A percentile compares a stretch with the other conserved stretches of the same genome.
phyloP scores from a whole-genome alignment of 345 rosid species.

The Hibiscus mutabilis region DNA sequence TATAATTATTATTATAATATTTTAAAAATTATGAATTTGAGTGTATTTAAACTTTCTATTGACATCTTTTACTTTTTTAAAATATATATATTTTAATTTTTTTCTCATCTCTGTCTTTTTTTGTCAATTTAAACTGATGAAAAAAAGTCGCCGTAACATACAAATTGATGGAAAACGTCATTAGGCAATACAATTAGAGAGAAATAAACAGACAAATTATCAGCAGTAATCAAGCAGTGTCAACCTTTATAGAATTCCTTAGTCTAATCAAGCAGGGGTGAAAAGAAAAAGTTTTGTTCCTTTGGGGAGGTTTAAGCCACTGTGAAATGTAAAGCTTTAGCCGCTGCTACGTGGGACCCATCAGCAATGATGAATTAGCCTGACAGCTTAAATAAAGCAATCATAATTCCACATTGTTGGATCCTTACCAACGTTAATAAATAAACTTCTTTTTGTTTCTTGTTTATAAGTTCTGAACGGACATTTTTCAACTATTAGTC shows the following conservation, averaged over 20 bases:
- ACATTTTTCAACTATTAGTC: background rate
- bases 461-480: too few species aligned
- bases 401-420: background rate
- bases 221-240: too few species aligned
- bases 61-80: too few species aligned
- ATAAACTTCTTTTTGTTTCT: background rate
- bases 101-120: too few species aligned
- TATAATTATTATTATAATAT: background rate
- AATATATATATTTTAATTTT: too few species aligned
- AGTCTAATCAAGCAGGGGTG: slow-evolving; percentile 4
- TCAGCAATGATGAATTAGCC: slow-evolving; percentile 33
- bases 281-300: too few species aligned
- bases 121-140: too few species aligned
- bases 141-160: too few species aligned
- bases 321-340: background rate
- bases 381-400: slow-evolving; percentile 36
- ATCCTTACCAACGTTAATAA: background rate
- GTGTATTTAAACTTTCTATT: too few species aligned
- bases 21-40: too few species aligned
- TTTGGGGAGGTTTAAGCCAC: background rate
- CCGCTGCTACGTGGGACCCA: slow-evolving; percentile 25
- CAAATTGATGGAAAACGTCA: too few species aligned
- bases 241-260: background rate
- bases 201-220: too few species aligned
- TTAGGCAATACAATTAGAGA: background rate